phyloP scores from a whole-genome alignment of 192 early-diverging fungal species.

The Umbelopsis sp. region DNA sequence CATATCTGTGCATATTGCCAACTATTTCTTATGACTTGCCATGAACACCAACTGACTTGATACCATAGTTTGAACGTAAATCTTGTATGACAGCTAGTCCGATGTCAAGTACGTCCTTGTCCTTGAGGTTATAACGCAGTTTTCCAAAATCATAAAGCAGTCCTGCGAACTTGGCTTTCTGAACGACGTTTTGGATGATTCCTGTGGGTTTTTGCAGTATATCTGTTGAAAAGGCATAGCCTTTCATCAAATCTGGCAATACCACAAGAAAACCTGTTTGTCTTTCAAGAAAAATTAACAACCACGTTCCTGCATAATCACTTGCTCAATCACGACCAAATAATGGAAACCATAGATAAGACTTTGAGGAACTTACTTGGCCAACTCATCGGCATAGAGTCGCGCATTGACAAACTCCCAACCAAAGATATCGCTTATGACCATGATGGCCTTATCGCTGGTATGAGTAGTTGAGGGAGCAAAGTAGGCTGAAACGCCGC shows the following conservation, averaged over 20 bases:
- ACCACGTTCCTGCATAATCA: neutral
- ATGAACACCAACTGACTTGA: neutral
- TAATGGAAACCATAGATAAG: too few species aligned
- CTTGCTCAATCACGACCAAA: neutral
- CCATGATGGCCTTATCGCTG: neutral
- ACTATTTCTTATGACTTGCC: neutral
- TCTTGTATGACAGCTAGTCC: neutral
- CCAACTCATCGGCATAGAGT: slow-evolving; percentile 5
- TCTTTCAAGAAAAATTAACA: slow-evolving; percentile 8
- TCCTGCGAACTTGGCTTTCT: neutral
- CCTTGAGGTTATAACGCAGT: neutral
- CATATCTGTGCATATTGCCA: neutral
- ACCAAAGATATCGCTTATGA: slow-evolving; percentile 13
- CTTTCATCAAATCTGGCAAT: slow-evolving; percentile 14
- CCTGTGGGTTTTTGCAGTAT: neutral
- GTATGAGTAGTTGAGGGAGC: neutral
- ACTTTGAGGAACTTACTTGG: neutral
- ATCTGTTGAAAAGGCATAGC: slow-evolving; percentile 5
- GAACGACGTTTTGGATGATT: neutral
- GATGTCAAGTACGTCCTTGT: neutral
- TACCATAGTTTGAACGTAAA: slow-evolving; percentile 1
- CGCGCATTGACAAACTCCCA: slow-evolving; percentile 14
- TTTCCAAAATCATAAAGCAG: neutral
- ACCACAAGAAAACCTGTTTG: slow-evolving; percentile 13
- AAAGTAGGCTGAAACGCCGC: neutral